Base-by-base conservation (phyloP, 2,329 filamentous ascomycete genomes). In the Aspergillus glaucus region DNA sequence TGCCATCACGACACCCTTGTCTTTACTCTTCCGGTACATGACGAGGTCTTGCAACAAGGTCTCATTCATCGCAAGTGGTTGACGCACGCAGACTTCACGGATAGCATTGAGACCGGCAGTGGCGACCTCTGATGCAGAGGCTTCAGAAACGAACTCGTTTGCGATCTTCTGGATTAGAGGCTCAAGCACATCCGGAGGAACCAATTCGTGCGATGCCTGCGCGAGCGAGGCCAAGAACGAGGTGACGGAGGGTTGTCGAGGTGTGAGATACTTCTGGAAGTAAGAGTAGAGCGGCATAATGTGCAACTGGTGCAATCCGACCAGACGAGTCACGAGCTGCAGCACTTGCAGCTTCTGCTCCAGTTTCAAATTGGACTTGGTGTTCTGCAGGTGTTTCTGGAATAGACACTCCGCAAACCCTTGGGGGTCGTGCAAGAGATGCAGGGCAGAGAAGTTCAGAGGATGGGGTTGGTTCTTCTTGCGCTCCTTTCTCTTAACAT, bases 1-100 rank as follows among this genome's bases (percentile, higher is more conserved):
- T 6, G 93, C 93, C 93, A 98, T 97, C 81, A 95, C 91, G n/a
- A 93, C 88, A 51, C 92, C 91, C 75, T 97, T 98, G 65, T 98
- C 93, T 66, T 98, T 98, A 65, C 88, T 95, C 76, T 94, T 95
- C 52, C 88, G 82, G 72, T 98, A 97, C 75, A 93, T 87, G 8
- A 97, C 90, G 46, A 98, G 73, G 75, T 98, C 93, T 67, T 98
- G 92, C 26, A 98, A 74, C n/a, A 98, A 73, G 0, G 91, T 95
- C 56, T 97, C 91, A 45, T 84, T 90, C 87, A 98, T 97, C 5
- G 91, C 91, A n/a, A 97, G 75, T 1, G 93, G 92, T 63, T 98
- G 93, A 55, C 93, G 81, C 2, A 85, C 86, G 68, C 92, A 96
- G 22, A 98, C 88, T 64, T 98, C 93, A 45, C 93, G 84, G 56